Base-by-base conservation (phyloP, 202 grass and related monocot species). In the Zizania palustris region DNA sequence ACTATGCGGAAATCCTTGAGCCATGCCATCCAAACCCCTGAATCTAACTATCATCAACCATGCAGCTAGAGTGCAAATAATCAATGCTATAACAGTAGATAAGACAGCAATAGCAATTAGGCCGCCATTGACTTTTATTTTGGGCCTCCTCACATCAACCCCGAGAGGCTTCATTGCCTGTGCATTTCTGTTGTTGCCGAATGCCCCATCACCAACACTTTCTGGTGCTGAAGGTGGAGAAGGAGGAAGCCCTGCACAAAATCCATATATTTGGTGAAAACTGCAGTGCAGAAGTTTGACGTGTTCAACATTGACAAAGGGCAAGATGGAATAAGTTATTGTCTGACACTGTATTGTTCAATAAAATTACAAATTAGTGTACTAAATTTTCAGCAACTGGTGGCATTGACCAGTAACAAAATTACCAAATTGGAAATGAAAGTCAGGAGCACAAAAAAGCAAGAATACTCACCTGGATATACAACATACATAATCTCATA, bases 401-500 rank as follows among this genome's bases (percentile, higher is more conserved):
- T 59, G 51, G 36, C 60, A 88, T 37, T 41, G 38, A 73, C n/a
- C 38, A 65, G 46, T 16, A 44, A 67, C 39, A 82, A 37, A 67
- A 84, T 61, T 39, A 69, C 5, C 7, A 84, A 80, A 76, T 76
- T 76, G 19, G 64, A 65, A 48, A 76, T 40, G 28, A 16, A 19
- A 48, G n/a, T 53, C 55, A 61, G 16, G 56, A 35, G 60, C 64
- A 76, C 21, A 69, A 20, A 76, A n/a, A 69, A 20, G 35, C 43
- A 72, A 81, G 57, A 75, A 66, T 40, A 39, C 85, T 58, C 13
- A 99, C 92, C 96, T 99, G 92, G 96, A 84, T 99, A 99, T 57
- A 99, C 85, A 78, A 99, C 92, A 79, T 91, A 96, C 63, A 99
- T 79, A 74, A 96, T 91, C 57, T 88, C 71, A 16, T 99, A 99